Conservation (phyloP, 2,329 filamentous ascomycete genomes). For the Diaporthe citri region DNA sequence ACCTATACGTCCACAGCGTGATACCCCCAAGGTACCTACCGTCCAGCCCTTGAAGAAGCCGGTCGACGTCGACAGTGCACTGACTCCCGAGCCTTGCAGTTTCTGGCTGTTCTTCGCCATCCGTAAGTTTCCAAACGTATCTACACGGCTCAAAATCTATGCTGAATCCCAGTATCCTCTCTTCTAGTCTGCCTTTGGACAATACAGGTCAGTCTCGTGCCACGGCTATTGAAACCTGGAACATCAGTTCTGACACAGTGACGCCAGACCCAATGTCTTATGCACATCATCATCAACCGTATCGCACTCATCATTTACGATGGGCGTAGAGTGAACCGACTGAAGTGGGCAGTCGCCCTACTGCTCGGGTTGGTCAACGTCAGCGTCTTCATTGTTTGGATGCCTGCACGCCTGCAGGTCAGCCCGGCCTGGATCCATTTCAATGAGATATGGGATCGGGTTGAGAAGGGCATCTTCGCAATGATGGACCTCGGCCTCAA, state of each 20-base stretch:
- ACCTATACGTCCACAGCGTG: conserved; percentile 48
- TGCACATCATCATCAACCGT: conserved; percentile 65
- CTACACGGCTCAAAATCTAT: neutral
- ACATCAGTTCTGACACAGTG: neutral
- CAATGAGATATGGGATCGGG: conserved; percentile 63
- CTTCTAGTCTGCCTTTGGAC: conserved; percentile 47
- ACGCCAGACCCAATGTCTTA: conserved; percentile 58
- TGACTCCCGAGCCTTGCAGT: conserved; percentile 41
- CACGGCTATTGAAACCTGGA: neutral
- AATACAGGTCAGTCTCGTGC: conserved; percentile 40
- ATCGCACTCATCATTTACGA: conserved; percentile 53
- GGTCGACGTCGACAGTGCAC: conserved; percentile 16
- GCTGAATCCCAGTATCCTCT: neutral
- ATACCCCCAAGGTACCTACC: conserved; percentile 48
- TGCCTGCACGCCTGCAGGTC: conserved; percentile 60
- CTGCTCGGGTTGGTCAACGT: conserved; percentile 61
- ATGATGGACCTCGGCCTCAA: conserved; percentile 60
- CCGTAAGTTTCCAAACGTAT: conserved; percentile 38
- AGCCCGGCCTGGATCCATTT: conserved; percentile 52
- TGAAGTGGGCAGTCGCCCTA: conserved; percentile 56
- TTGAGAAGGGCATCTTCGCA: conserved; percentile 61
- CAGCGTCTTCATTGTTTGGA: conserved; percentile 63
- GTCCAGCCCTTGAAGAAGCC: conserved; percentile 9
- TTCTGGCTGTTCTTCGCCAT: conserved; percentile 44
- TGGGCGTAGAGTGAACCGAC: conserved; percentile 47